Conservation (phyloP, 768 basidiomycete species). For the Dentipellis sp. region DNA sequence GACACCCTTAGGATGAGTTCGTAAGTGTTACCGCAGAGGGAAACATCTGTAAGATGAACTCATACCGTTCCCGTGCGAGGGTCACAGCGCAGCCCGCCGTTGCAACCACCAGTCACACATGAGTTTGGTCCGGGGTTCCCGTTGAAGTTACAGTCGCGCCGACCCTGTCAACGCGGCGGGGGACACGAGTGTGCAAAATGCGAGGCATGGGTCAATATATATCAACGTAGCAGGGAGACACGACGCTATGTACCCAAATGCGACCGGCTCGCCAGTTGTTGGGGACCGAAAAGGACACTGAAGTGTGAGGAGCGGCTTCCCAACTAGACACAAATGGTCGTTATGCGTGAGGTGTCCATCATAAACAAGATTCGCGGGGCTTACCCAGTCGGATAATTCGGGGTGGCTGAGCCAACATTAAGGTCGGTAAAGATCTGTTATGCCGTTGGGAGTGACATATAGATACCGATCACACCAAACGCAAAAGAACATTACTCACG, state of each 20-base stretch:
- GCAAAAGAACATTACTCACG: not conserved
- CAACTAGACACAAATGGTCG: conserved; percentile 4
- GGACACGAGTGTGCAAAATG: too few relatives aligned
- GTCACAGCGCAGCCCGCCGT: conserved; percentile 19
- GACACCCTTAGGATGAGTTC: conserved; percentile 35
- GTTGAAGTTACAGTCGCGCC: conserved; percentile 17
- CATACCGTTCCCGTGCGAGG: conserved; percentile 15
- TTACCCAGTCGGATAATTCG: conserved; percentile 8
- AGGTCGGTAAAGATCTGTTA: conserved; percentile 11
- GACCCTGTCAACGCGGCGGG: conserved; percentile 6
- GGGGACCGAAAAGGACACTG: conserved; percentile 13
- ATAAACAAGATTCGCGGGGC: not conserved
- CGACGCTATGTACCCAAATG: conserved; percentile 15
- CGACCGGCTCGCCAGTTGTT: conserved; percentile 19
- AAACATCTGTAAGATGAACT: not conserved
- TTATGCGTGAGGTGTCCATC: not conserved
- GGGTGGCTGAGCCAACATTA: not conserved
- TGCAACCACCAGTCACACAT: conserved; percentile 20
- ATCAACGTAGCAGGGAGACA: not conserved
- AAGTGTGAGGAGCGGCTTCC: conserved; percentile 12
- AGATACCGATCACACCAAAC: not conserved
- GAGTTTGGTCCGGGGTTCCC: conserved; percentile 11
- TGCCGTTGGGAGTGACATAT: not conserved
- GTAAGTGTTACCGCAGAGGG: not conserved
- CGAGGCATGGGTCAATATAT: not conserved